Base-by-base conservation (phyloP, 176 grass and related monocot species). In the Elaeis guineensis region DNA sequence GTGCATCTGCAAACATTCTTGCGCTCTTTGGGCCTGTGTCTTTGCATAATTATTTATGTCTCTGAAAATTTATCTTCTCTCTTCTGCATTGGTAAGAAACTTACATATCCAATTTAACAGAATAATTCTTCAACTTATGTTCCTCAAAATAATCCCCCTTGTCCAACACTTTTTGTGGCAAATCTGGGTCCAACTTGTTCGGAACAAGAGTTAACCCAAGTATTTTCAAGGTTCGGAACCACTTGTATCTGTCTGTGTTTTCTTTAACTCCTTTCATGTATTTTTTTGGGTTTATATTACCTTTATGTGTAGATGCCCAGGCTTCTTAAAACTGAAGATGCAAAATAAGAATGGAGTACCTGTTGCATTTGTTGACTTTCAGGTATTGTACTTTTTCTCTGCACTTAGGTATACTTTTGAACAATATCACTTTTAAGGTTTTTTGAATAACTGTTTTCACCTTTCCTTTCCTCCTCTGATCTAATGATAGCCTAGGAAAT, bases 331-430 rank as follows among this genome's bases (percentile, higher is more conserved):
- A 57, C 25, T 89, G 17, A 98, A 98, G 81, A 79, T 86, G 81
- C 93, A 98, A 91, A 92, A 87, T 21, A 90, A 90, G 55, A 79
- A 39, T 61, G 87, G 87, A 65, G 53, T 67, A 55, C 89, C 84
- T 71, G 84, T 87, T 85, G 93, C 93, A 76, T 98, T 98, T 80
- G 87, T 89, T 80, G 93, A 98, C 72, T 98, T 89, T 25, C 76
- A 75, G 83, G 93, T 97, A 97, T 39, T 54, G 93, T 92, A 97
- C 28, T 54, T 2, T 44, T 44, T 14, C 35, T 44, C 35, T 44
- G 35, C 11, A 44, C 35, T 44, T 44, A 14, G 35, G 11, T 44
- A 44, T 44, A 44, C 11, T 44, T 44, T 44, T 44, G 32, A 35
- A 8, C 32, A 2, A 35, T 9, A 35, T 35, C 8, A 9, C 25